phyloP scores from a whole-genome alignment of 139 green algal genomes.

The Chlorella sp. region DNA sequence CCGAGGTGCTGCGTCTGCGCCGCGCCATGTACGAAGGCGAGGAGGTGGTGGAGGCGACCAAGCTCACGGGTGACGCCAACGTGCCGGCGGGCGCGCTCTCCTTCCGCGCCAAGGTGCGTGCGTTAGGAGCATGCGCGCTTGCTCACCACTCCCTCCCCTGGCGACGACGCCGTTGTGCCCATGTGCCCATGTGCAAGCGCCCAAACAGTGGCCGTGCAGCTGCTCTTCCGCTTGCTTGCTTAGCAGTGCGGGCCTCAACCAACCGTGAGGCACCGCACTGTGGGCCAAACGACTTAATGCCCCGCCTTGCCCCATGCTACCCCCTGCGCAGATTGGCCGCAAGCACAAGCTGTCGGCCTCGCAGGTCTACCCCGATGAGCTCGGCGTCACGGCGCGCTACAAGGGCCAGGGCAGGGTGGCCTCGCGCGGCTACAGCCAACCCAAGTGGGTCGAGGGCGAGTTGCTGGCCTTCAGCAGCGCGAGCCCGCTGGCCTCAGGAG shows the following conservation, averaged over 20 bases:
- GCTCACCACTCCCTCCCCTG: too few relatives aligned
- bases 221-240: too few relatives aligned
- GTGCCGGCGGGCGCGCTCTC: slow-evolving; percentile 73
- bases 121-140: too few relatives aligned
- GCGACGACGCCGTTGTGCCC: too few relatives aligned
- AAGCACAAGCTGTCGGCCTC: slow-evolving; percentile 22
- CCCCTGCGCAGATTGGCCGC: slow-evolving; percentile 23
- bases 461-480: slow-evolving; percentile 67
- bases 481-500: slow-evolving; percentile 34
- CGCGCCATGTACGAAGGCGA: slow-evolving; percentile 50
- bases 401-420: slow-evolving; percentile 80
- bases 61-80: slow-evolving; percentile 88
- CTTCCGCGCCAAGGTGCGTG: slow-evolving; percentile 75
- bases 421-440: slow-evolving; percentile 51
- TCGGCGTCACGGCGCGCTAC: slow-evolving; percentile 74
- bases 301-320: background rate
- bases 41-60: slow-evolving; percentile 68
- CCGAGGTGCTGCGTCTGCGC: too few relatives aligned
- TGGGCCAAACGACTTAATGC: too few relatives aligned
- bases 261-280: too few relatives aligned
- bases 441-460: slow-evolving; percentile 88
- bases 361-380: slow-evolving; percentile 74
- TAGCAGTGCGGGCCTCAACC: too few relatives aligned
- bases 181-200: too few relatives aligned
- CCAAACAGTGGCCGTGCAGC: too few relatives aligned